Evolutionary conservation across 1,284 basidiomycete species (phyloP), one percentile per base, ranked within the genome.

Genomic region (Anthracocystis walkeri): DNA sequence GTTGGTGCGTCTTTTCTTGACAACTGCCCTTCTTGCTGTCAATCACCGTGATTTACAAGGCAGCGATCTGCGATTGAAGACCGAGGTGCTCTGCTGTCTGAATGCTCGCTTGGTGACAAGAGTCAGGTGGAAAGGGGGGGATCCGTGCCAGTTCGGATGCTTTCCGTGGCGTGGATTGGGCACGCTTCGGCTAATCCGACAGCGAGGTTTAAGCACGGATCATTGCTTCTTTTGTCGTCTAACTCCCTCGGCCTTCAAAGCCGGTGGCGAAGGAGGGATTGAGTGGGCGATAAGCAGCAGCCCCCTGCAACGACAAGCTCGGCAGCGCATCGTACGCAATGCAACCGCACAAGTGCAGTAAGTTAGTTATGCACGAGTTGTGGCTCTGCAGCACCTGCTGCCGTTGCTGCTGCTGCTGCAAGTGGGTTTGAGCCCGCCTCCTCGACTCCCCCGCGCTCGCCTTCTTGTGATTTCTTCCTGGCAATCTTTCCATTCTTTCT

Each of bases 181-280:
- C 51, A 41, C 20, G 25, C 40, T 18, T 54, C 52, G 40, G 52
- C 25, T 44, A 44, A 44, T 44, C 41, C 52, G 44, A 46, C 23
- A 46, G 52, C 33, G 49, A 27, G 27, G n/a, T 14, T 21, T n/a
- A 25, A 54, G 55, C 49, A 53, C 35, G 31, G 46, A 35, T n/a
- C 40, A 33, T 18, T 38, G 21, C 8, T 4, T 14, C 20, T 42
- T 42, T 42, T n/a, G 7, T n/a, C n/a, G n/a, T 21, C 4, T 1
- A 7, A 10, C 5, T 23, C 18, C 7, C 11, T 52, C 62, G 62
- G 50, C 50, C 55, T 58, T 58, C 63, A 42, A 54, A 55, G 23
- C 62, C 48, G 53, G 10, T 16, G 18, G 14, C 11, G 35, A 16
- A 38, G 12, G 11, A 4, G 16, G 35, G 10, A n/a, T n/a, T 38